Evolutionary conservation across 805 yeast species (phyloP), one percentile per base, ranked within the genome.

Genomic region (Saturnispora mendoncae): DNA sequence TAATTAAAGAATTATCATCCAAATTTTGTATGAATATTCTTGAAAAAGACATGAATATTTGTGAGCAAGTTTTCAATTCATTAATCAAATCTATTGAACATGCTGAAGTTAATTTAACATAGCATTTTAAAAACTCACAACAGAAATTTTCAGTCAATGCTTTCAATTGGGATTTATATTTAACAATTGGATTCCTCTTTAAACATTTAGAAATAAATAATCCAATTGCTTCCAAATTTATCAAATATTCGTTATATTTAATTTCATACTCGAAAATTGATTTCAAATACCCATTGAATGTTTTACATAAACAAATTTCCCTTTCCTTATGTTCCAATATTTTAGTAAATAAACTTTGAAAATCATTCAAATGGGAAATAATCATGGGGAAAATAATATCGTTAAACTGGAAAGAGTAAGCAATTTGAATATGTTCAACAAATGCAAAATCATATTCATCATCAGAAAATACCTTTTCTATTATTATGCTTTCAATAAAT

Each of bases 351-450:
- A 36, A 27, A 13, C 53, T 44, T n/a, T 58, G 49, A 40, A 60
- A 57, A 6, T 49, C 50, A 18, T 45, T 44, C n/a, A 66, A 31
- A 34, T 65, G 63, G 0, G 46, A 30, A 19, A 58, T 26, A 0
- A 64, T 50, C 3, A 49, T 43, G 18, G 62, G 66, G 35, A 60
- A 49, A 9, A 66, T 38, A 4, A 49, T 31, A 3, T 36, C 6
- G 7, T 50, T 39, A 17, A 53, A 49, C n/a, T 48, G 43, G 9
- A 38, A 14, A 4, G 38, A 32, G 10, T 37, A 33, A 3, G 44
- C 37, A 3, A 15, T 9, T n/a, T 37, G 37, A 3, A 47, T 15
- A 3, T 25, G 29, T 19, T 49, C 52, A 4, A 52, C 13, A 44
- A 43, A 6, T 2, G 13, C 4, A 39, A n/a, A 31, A 20, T 29